Percentiles rank a stretch among this genome's conserved stretches.
Conservation (phyloP, 2,329 filamentous ascomycete species). For the Blastomyces parvus region DNA sequence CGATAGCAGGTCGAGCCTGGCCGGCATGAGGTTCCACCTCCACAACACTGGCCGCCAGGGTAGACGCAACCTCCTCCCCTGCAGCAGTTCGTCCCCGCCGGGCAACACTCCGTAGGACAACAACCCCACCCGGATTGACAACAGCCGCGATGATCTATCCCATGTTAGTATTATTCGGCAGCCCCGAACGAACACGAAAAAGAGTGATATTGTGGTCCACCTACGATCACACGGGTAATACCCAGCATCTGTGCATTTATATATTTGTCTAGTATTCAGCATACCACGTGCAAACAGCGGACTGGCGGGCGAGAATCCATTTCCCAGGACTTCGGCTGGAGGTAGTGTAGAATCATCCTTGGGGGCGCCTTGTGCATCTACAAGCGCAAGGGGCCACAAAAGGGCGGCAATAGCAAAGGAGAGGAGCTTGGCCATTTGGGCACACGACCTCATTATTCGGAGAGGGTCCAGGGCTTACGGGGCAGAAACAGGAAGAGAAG, state of each 20-base stretch:
- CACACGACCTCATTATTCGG: neutral
- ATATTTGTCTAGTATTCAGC: neutral
- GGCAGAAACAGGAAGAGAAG: neutral
- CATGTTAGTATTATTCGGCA: neutral
- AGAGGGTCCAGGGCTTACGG: neutral
- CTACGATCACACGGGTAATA: neutral
- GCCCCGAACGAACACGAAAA: neutral
- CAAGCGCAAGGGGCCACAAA: neutral
- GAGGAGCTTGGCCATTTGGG: neutral
- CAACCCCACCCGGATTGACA: neutral
- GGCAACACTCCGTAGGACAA: conserved; percentile 1
- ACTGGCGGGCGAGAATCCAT: conserved; percentile 1
- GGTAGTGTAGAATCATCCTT: neutral
- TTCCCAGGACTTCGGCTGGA: neutral
- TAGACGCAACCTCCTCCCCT: neutral
- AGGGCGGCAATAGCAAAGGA: neutral
- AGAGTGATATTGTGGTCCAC: neutral
- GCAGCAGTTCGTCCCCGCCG: neutral
- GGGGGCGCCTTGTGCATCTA: neutral
- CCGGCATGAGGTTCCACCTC: neutral
- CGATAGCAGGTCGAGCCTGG: neutral
- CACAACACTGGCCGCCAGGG: conserved; percentile 1
- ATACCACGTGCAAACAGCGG: neutral
- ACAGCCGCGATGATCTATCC: neutral
- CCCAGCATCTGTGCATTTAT: neutral